A percentile compares a stretch with the other conserved stretches of the same genome.
These are phyloP conservation scores for Eucalyptus sideroxylon DNA, from an alignment of 345 rosid species.

Conservation along the genomic window DNA sequence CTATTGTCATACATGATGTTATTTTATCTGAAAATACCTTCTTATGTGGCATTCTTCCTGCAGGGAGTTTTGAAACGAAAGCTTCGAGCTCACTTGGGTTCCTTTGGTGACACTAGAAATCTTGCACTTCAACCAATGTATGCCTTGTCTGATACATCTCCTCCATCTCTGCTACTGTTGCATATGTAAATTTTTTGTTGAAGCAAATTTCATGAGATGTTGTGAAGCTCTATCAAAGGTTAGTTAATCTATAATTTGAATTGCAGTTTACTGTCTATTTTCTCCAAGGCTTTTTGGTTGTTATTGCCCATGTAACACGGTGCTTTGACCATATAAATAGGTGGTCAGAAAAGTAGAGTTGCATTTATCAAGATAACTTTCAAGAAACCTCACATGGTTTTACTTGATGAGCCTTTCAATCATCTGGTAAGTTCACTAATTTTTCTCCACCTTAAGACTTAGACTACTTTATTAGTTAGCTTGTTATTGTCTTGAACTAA, in stretches of 20 bases:
- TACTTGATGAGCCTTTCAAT: neutral
- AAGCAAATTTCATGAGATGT: neutral
- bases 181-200: neutral
- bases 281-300: neutral
- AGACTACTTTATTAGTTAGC: neutral
- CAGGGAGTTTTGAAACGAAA: accelerated
- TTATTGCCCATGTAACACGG: neutral
- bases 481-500: neutral
- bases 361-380: neutral
- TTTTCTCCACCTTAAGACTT: neutral
- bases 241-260: neutral
- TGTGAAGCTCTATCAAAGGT: neutral
- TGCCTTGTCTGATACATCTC: neutral
- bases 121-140: neutral
- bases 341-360: neutral
- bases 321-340: neutral
- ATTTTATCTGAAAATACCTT: neutral
- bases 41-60: neutral
- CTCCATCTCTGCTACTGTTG: neutral
- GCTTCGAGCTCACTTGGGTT: neutral
- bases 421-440: neutral
- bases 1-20: neutral
- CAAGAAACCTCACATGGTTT: neutral
- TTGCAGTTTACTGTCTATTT: neutral
- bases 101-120: accelerated